A percentile compares a stretch with the other conserved stretches of the same genome.
Conservation (phyloP, 169 alveolate genomes). For the Theileria annulata region DNA sequence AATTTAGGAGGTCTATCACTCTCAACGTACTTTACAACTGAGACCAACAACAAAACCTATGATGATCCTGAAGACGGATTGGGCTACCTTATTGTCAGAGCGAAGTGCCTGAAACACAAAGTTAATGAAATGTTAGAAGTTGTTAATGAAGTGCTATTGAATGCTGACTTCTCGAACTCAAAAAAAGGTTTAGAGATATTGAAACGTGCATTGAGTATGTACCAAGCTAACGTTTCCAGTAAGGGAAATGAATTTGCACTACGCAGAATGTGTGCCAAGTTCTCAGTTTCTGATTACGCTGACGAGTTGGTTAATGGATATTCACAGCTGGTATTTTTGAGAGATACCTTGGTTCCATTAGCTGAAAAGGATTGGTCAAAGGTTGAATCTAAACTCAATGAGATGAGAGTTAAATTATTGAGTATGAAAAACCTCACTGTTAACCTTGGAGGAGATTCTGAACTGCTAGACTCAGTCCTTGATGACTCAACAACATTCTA, state of each 20-base stretch:
- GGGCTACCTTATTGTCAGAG: conserved; percentile 67
- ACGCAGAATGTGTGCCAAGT: conserved; percentile 53
- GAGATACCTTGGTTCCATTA: conserved; percentile 53
- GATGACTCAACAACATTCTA: conserved; percentile 16
- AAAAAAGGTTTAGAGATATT: conserved; percentile 73
- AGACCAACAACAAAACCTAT: conserved; percentile 59
- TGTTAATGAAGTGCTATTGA: conserved; percentile 61
- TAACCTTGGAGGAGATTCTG: conserved; percentile 67
- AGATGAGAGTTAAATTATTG: conserved; percentile 67
- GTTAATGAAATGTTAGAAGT: conserved; percentile 67
- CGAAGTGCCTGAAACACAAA: conserved; percentile 69
- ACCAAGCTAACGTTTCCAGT: conserved; percentile 53
- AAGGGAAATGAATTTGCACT: conserved; percentile 62
- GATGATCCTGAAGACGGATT: conserved; percentile 59
- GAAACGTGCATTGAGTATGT: conserved; percentile 61
- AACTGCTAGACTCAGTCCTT: conserved; percentile 50
- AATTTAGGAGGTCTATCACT: conserved; percentile 68
- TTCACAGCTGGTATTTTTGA: conserved; percentile 52
- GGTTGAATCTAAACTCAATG: conserved; percentile 52
- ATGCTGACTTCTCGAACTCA: conserved; percentile 65
- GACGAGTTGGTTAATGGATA: conserved; percentile 70
- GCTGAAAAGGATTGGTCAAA: conserved; percentile 70
- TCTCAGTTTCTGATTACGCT: conserved; percentile 68
- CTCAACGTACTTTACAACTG: conserved; percentile 57
- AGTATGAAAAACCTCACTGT: conserved; percentile 52